Conservation (phyloP, 495 filamentous ascomycete genomes). For the Lichina pygmaea region DNA sequence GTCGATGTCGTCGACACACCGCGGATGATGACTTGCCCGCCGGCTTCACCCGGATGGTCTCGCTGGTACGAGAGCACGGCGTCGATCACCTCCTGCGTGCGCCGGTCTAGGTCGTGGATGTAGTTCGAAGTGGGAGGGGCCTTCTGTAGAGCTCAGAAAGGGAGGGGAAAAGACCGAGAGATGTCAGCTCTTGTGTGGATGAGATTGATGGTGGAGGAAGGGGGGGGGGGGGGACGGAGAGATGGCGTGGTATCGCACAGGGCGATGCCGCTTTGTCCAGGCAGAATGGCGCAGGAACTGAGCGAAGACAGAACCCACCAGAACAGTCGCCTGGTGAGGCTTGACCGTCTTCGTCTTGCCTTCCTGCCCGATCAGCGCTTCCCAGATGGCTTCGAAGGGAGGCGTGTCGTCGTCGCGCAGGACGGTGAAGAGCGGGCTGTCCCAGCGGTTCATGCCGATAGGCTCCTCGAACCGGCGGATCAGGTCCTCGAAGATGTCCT, state of each 20-base stretch:
- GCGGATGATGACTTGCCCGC: conserved; percentile 18
- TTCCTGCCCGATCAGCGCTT: conserved; percentile 36
- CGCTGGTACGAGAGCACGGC: conserved; percentile 47
- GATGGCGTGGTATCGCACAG: too few species aligned
- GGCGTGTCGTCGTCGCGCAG: conserved; percentile 50
- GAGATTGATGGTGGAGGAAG: too few species aligned
- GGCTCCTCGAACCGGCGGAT: conserved; percentile 93
- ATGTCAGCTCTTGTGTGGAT: too few species aligned
- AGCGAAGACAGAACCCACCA: conserved; percentile 15
- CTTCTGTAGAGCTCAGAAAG: conserved; percentile 10
- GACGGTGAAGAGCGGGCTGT: conserved; percentile 78
- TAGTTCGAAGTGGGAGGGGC: conserved; percentile 47
- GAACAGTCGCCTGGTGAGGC: conserved; percentile 61
- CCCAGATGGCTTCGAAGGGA: conserved; percentile 50
- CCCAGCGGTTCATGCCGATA: conserved; percentile 84
- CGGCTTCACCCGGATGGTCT: conserved; percentile 32
- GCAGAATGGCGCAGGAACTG: background rate
- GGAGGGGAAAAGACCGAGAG: background rate
- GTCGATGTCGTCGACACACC: conserved; percentile 10
- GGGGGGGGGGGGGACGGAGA: too few species aligned
- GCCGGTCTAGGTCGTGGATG: conserved; percentile 61
- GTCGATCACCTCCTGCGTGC: conserved; percentile 57
- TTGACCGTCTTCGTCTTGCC: conserved; percentile 26
- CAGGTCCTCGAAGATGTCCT: conserved; percentile 62
- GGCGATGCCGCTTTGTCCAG: too few species aligned